phyloP scores from a whole-genome alignment of 2,329 filamentous ascomycete species.

The Ascomycota sp. region DNA sequence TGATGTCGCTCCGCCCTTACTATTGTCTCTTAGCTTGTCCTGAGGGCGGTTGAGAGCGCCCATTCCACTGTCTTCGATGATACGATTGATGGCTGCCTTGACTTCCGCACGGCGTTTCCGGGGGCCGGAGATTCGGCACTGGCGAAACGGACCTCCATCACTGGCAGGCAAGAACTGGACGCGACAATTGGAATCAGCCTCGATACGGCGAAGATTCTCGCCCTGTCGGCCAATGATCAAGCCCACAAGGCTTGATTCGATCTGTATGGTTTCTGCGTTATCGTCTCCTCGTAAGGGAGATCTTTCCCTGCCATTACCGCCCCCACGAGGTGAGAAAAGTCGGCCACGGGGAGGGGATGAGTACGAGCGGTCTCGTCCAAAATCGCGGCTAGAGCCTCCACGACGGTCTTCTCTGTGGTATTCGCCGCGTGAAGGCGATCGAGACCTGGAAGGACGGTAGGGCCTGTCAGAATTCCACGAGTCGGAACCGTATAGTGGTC shows the following conservation, averaged over 20 bases:
- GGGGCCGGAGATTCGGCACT: conserved; percentile 70
- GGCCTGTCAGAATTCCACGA: conserved; percentile 19
- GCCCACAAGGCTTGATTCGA: conserved; percentile 72
- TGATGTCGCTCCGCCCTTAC: conserved; percentile 20
- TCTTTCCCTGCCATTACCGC: conserved; percentile 33
- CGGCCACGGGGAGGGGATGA: conserved; percentile 40
- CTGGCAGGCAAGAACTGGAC: conserved; percentile 74
- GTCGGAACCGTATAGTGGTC: conserved; percentile 24
- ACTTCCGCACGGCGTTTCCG: conserved; percentile 54
- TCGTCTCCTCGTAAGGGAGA: conserved; percentile 43
- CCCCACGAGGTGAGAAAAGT: conserved; percentile 37
- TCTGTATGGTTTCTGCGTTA: conserved; percentile 62
- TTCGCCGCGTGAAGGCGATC: conserved; percentile 52
- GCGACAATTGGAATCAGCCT: conserved; percentile 60
- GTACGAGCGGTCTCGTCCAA: conserved; percentile 50
- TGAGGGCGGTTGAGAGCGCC: conserved; percentile 23
- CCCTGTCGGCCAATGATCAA: conserved; percentile 81
- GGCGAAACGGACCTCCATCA: conserved; percentile 52
- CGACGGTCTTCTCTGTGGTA: conserved; percentile 70
- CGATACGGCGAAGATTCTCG: conserved; percentile 72
- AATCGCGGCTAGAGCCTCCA: conserved; percentile 24
- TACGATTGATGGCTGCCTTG: conserved; percentile 65
- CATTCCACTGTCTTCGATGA: conserved; percentile 58
- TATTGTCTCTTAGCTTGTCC: conserved; percentile 19
- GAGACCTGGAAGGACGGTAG: conserved; percentile 48